Conservation (phyloP, 2,329 filamentous ascomycete species). For the Xylariomycetidae sp. region DNA sequence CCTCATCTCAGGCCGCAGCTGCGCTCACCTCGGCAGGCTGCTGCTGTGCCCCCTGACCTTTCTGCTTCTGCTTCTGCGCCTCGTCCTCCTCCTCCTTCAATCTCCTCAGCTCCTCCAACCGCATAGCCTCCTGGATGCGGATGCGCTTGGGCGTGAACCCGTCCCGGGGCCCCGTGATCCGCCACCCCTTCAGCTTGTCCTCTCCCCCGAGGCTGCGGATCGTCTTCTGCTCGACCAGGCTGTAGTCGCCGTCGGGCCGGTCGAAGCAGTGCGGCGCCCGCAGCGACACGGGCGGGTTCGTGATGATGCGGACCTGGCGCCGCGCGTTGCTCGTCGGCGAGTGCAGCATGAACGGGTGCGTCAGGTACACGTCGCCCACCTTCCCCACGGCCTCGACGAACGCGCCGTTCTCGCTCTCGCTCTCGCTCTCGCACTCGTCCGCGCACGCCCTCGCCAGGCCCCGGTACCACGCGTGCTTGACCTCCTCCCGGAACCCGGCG, state of each 20-base stretch:
- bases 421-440: constrained; percentile 20
- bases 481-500: constrained; percentile 37
- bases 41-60: too few relatives aligned
- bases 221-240: constrained; percentile 52
- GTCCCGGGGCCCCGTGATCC: constrained; percentile 45
- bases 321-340: constrained; percentile 45
- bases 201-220: constrained; percentile 42
- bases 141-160: constrained; percentile 45
- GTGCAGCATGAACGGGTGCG: constrained; percentile 60
- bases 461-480: constrained; percentile 42
- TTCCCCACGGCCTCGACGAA: constrained; percentile 52
- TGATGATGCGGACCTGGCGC: constrained; percentile 46
- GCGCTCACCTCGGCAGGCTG: too few relatives aligned
- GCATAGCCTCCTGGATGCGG: constrained; percentile 45
- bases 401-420: constrained; percentile 24
- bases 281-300: constrained; percentile 51
- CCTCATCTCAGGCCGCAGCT: too few relatives aligned
- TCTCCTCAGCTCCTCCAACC: constrained; percentile 43
- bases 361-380: constrained; percentile 52
- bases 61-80: constrained; percentile 1
- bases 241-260: constrained; percentile 43
- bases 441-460: constrained; percentile 31
- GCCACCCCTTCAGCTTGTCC: constrained; percentile 47
- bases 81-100: constrained; percentile 24
- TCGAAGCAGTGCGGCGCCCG: constrained; percentile 49